Conservation (phyloP, 495 filamentous ascomycete genomes). For the Podospora australis region DNA sequence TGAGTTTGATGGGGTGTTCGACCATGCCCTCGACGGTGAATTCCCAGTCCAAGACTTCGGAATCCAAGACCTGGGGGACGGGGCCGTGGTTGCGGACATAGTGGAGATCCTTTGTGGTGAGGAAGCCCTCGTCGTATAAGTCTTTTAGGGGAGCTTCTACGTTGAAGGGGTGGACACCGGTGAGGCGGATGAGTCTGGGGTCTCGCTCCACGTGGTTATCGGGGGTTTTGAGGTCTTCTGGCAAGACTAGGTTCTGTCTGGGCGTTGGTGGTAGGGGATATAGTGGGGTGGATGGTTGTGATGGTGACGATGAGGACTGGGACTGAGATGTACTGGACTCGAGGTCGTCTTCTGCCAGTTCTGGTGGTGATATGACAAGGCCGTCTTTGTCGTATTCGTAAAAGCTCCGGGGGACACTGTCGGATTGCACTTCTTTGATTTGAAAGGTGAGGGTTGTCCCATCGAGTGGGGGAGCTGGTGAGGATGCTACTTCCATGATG, state of each 20-base stretch:
- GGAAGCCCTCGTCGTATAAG: conserved; percentile 79
- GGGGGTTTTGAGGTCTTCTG: conserved; percentile 73
- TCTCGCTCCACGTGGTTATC: conserved; percentile 85
- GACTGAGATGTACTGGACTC: not conserved
- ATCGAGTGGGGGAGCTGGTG: conserved; percentile 3
- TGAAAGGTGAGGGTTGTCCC: conserved; percentile 1
- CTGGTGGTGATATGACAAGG: conserved; percentile 4
- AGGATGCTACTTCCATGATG: conserved; percentile 15
- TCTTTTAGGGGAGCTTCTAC: conserved; percentile 79
- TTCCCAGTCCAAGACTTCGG: conserved; percentile 72
- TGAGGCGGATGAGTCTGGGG: conserved; percentile 78
- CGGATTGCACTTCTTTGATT: not conserved
- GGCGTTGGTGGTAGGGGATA: conserved; percentile 69
- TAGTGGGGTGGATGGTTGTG: conserved; percentile 4
- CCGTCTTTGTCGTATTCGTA: conserved; percentile 7
- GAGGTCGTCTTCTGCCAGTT: not conserved
- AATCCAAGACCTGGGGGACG: conserved; percentile 70
- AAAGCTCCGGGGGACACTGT: conserved; percentile 1
- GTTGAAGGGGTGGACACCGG: conserved; percentile 91
- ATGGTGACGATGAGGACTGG: not conserved
- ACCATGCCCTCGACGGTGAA: conserved; percentile 84
- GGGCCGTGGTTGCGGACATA: conserved; percentile 95
- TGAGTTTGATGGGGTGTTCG: conserved; percentile 66
- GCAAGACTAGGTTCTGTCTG: conserved; percentile 55
- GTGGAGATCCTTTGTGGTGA: conserved; percentile 87